Evolutionary conservation across 306 rosid genomes (phyloP), one percentile per base, ranked within the genome.

Genomic region (Malus sieversii): DNA sequence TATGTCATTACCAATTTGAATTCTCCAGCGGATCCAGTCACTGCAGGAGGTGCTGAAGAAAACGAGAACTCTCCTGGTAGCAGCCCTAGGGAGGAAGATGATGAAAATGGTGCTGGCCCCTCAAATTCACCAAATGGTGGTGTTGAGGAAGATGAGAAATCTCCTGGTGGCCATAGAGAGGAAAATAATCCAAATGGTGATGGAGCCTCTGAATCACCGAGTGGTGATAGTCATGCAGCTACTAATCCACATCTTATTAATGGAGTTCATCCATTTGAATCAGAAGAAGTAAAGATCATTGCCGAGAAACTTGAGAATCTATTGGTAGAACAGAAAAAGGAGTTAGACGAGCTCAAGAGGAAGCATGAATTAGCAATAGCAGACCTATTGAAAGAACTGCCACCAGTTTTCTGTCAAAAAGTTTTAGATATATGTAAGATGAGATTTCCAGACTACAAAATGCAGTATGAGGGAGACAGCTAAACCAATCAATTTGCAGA

Each of bases 311-410:
- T 92, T 35, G 85, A 87, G 79, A 83, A 53, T 68, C 71, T 92
- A 80, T 80, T 92, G 80, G 64, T 35, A 64, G 79, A 68, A 27
- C 97, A 92, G 57, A 78, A 72, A 73, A 71, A 82, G 74, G 99
- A 96, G 85, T 65, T 90, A 22, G 87, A 77, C 38, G 90, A 88
- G 58, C 84, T 96, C 66, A 85, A 84, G 84, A 85, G 70, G 89
- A 86, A 84, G 59, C 98, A 96, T 82, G 77, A 87, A 80, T 78
- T 82, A 71, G 91, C 73, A 77, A 78, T 87, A 75, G 79, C 82
- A 14, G 86, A 89, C 73, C 68, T 89, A 76, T 35, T 92, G 69
- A 76, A 80, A 62, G 90, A 85, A 76, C 71, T 90, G 63, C 66
- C 89, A 61, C 88, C 85, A 20, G 87, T 79, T 81, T 75, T 82